Base-by-base conservation (phyloP, 2,329 filamentous ascomycete genomes). In the Fusarium burgessii region DNA sequence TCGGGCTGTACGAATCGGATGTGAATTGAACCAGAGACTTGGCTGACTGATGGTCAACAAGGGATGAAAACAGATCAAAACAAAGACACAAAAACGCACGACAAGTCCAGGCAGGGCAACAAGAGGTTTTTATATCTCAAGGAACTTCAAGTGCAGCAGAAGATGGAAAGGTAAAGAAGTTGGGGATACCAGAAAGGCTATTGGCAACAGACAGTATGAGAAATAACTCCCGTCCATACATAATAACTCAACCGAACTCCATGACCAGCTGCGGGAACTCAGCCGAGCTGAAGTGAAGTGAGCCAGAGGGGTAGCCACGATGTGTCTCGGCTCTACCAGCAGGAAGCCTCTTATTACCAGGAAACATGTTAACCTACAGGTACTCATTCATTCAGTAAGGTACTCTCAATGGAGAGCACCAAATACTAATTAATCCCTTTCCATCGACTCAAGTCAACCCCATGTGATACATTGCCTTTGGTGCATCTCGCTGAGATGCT, bases 261-360 rank as follows among this genome's bases (percentile, higher is more conserved):
- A 56, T 42, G 25, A 40, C 55, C 25, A 25, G 25, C 49, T 29
- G 23, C 40, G 29, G 40, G 20, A 47, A 17, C 40, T 56, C 27
- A 35, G 52, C 52, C 52, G 29, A 25, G 29, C 52, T 35, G 29
- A 35, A 33, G 29, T n/a, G 51, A 43, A 46, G 33, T 40, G 33
- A 51, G 23, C 47, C 47, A 51, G 33, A 35, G 15, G 33, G 50
- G 15, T 29, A 20, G 20, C 35, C 55, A 62, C 38, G 32, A 60
- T 38, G 43, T 36, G 59, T 50, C 43, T 50, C 36, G 59, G 54
- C 59, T 47, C 47, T 61, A 25, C 20, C 57, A 55, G 41, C 33
- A 45, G 27, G 27, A 50, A 67, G 64, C 55, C 56, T 67, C 57
- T 57, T 57, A 32, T 62, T 54, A 36, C 43, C 50, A 65, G 40